A percentile compares a stretch with the other conserved stretches of the same genome.
Conservation (phyloP, 2,329 filamentous ascomycete genomes). For the Clarireedia monteithiana region DNA sequence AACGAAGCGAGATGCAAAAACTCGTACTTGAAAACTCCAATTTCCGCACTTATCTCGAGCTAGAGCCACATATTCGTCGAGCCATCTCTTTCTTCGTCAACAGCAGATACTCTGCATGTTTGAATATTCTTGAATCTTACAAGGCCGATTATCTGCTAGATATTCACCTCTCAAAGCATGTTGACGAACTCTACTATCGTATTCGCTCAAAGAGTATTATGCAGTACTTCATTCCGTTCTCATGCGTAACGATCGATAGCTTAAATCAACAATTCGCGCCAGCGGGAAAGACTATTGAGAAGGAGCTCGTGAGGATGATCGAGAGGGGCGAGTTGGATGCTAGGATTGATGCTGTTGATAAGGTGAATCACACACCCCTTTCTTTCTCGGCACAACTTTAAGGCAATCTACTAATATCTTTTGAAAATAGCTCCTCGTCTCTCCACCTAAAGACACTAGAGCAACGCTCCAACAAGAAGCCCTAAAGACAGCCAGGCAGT, state of each 20-base stretch:
- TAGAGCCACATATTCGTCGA: slow-evolving; percentile 89
- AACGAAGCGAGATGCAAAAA: slow-evolving; percentile 64
- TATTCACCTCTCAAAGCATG: slow-evolving; percentile 70
- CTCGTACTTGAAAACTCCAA: slow-evolving; percentile 70
- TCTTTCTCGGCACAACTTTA: not conserved
- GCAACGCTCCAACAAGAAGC: slow-evolving; percentile 62
- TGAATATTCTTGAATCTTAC: slow-evolving; percentile 75
- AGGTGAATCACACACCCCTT: slow-evolving; percentile 36
- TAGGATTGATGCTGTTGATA: slow-evolving; percentile 76
- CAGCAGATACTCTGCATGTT: slow-evolving; percentile 78
- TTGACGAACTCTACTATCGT: slow-evolving; percentile 59
- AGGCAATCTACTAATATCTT: slow-evolving; percentile 10
- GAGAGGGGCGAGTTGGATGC: slow-evolving; percentile 62
- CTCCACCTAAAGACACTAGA: slow-evolving; percentile 59
- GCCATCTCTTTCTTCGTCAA: slow-evolving; percentile 85
- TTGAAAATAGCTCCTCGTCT: slow-evolving; percentile 56
- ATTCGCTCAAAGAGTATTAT: slow-evolving; percentile 89
- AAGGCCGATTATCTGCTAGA: slow-evolving; percentile 85
- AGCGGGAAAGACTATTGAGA: slow-evolving; percentile 54
- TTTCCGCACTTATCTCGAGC: slow-evolving; percentile 83
- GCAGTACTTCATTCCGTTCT: slow-evolving; percentile 88
- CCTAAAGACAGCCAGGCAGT: slow-evolving; percentile 59
- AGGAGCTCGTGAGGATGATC: slow-evolving; percentile 76
- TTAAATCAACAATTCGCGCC: slow-evolving; percentile 70
- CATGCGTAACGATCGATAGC: slow-evolving; percentile 71